Percentiles rank a stretch among this genome's conserved stretches.
Evolutionary conservation across 1,139 yeast species (phyloP).

Genomic region (Taphrina populina): DNA sequence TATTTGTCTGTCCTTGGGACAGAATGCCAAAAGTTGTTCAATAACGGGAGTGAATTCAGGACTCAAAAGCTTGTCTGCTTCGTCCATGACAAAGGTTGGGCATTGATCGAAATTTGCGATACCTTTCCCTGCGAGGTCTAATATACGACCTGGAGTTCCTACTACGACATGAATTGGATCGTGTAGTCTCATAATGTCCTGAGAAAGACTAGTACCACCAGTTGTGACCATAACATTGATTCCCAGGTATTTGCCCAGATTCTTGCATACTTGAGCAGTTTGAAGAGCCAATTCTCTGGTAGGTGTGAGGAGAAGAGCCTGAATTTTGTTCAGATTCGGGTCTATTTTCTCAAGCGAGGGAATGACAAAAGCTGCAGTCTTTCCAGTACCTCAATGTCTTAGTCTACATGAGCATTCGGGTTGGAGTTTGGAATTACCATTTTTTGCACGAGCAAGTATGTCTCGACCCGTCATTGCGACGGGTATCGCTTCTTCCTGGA

Average conservation of each 20-base stretch:
- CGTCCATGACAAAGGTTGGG: slow-evolving; percentile 93
- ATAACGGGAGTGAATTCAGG: slow-evolving; percentile 86
- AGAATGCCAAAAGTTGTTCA: slow-evolving; percentile 78
- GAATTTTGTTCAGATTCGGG: slow-evolving; percentile 80
- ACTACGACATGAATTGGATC: slow-evolving; percentile 90
- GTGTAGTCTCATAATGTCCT: slow-evolving; percentile 86
- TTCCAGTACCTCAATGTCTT: slow-evolving; percentile 59
- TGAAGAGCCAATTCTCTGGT: slow-evolving; percentile 96
- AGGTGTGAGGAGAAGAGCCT: slow-evolving; percentile 84
- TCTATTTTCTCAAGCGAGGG: slow-evolving; percentile 82
- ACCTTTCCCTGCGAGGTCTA: slow-evolving; percentile 86
- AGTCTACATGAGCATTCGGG: background rate
- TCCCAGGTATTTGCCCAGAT: slow-evolving; percentile 85
- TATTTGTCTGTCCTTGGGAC: slow-evolving; percentile 80
- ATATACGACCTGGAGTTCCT: slow-evolving; percentile 95
- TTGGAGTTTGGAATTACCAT: slow-evolving; percentile 54
- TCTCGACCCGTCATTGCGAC: slow-evolving; percentile 95
- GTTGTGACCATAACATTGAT: slow-evolving; percentile 97
- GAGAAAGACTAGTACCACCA: slow-evolving; percentile 93
- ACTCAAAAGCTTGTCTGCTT: slow-evolving; percentile 94
- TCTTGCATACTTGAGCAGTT: slow-evolving; percentile 94
- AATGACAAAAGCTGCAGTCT: slow-evolving; percentile 92
- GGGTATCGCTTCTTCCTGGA: slow-evolving; percentile 96
- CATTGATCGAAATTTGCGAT: slow-evolving; percentile 86
- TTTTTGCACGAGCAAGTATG: slow-evolving; percentile 94